Percentiles rank a stretch among this genome's conserved stretches.
Evolutionary conservation across 371 early-diverging fungal species (phyloP).

Genomic region (Smittium mucronatum): DNA sequence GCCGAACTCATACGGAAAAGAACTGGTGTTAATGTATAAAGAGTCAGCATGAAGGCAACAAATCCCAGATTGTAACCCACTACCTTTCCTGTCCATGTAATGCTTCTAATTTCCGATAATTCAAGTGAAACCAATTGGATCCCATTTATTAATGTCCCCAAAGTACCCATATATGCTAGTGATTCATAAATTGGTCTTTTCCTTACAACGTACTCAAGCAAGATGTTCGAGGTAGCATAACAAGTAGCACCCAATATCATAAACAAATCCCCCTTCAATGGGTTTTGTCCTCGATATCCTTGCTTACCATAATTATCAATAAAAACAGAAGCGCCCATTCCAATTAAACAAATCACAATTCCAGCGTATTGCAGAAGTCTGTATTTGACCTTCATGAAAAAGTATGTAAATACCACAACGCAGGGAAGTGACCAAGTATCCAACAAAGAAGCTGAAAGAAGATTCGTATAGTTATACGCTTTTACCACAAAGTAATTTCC

Average conservation of each 20-base stretch:
- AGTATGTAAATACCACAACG: slow-evolving; percentile 45
- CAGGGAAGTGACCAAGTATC: slow-evolving; percentile 63
- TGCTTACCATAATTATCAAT: slow-evolving; percentile 44
- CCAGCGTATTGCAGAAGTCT: slow-evolving; percentile 50
- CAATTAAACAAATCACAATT: slow-evolving; percentile 45
- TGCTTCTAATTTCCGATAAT: slow-evolving; percentile 32
- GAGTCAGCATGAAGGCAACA: slow-evolving; percentile 46
- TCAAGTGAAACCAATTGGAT: slow-evolving; percentile 54
- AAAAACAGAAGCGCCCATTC: slow-evolving; percentile 48
- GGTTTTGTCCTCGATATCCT: slow-evolving; percentile 37
- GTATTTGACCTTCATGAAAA: slow-evolving; percentile 47
- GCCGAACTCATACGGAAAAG: slow-evolving; percentile 54
- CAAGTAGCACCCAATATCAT: slow-evolving; percentile 52
- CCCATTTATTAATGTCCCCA: slow-evolving; percentile 52
- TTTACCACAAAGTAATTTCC: slow-evolving; percentile 68
- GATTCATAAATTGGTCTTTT: slow-evolving; percentile 55
- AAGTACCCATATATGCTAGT: slow-evolving; percentile 53
- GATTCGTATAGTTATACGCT: slow-evolving; percentile 54
- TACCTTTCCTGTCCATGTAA: slow-evolving; percentile 33
- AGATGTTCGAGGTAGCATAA: slow-evolving; percentile 54
- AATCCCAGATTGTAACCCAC: slow-evolving; percentile 47
- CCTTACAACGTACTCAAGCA: slow-evolving; percentile 52
- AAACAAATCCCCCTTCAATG: slow-evolving; percentile 53
- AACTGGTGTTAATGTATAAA: slow-evolving; percentile 53
- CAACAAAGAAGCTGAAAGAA: slow-evolving; percentile 56